Percentiles rank a stretch among this genome's conserved stretches.
phyloP scores from a whole-genome alignment of 2,329 filamentous ascomycete genomes.

The Biscogniauxia mediterranea region DNA sequence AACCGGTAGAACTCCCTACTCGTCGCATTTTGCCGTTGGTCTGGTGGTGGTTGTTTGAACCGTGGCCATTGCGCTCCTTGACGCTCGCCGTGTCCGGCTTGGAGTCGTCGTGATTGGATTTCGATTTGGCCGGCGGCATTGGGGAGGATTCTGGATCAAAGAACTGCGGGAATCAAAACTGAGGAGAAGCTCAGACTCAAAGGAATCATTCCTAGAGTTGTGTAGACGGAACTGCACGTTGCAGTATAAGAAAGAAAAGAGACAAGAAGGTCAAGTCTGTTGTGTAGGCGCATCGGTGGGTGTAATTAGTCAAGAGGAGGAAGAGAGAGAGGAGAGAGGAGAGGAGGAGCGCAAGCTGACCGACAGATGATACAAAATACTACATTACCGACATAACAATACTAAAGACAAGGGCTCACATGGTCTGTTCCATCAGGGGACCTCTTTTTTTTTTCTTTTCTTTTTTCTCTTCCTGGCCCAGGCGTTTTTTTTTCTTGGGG shows the following conservation, averaged over 20 bases:
- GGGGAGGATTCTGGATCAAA: constrained; percentile 22
- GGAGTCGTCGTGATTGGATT: constrained; percentile 33
- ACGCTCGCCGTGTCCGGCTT: constrained; percentile 36
- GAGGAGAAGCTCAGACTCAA: constrained; percentile 10
- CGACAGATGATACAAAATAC: constrained; percentile 3
- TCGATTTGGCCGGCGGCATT: constrained; percentile 33
- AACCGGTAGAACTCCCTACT: constrained; percentile 51
- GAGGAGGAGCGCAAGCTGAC: constrained; percentile 12
- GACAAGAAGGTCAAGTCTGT: not conserved
- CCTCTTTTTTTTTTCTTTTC: constrained; percentile 21
- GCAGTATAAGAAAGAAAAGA: constrained; percentile 2
- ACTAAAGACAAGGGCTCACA: not conserved
- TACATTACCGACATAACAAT: not conserved
- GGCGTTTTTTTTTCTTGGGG: constrained; percentile 7
- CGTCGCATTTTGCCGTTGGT: constrained; percentile 55
- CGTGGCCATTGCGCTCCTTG: constrained; percentile 33
- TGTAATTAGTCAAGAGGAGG: constrained; percentile 10
- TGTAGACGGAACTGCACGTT: constrained; percentile 4
- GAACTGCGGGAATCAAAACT: constrained; percentile 18
- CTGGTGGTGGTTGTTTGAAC: constrained; percentile 33
- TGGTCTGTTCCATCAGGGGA: constrained; percentile 11
- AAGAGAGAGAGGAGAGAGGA: constrained; percentile 2
- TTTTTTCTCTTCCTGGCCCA: constrained; percentile 15
- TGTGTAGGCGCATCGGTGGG: constrained; percentile 10
- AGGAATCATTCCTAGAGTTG: constrained; percentile 24